Percentiles rank a stretch among this genome's conserved stretches.
These are phyloP conservation scores for Rachicladosporium sp. DNA, from an alignment of 2,329 filamentous ascomycete genomes.

Conservation along the genomic window DNA sequence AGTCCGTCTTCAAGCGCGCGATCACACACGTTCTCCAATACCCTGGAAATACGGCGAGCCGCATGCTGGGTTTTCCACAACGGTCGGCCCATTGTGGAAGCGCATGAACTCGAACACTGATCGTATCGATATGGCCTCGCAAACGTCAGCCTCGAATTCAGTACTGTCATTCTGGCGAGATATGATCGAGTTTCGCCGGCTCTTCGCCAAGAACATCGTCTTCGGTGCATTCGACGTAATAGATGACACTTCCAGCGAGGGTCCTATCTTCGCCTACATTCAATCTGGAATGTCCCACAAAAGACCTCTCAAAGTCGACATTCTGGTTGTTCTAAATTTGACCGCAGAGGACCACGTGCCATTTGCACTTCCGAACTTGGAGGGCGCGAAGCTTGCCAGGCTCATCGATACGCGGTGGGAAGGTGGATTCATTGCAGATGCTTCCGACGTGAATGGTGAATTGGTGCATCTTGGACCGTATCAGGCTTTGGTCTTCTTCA, in stretches of 20 bases:
- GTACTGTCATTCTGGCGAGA: conserved; percentile 11
- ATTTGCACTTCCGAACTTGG: conserved; percentile 6
- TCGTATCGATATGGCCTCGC: conserved; percentile 9
- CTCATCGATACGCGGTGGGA: too few species aligned
- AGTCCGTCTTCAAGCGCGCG: conserved; percentile 47
- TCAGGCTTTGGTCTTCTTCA: too few species aligned
- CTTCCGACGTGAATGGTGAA: too few species aligned
- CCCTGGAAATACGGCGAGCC: conserved; percentile 46
- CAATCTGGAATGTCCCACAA: conserved; percentile 4
- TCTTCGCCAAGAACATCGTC: conserved; percentile 7
- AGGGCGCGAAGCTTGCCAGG: too few species aligned
- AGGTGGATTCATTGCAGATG: too few species aligned
- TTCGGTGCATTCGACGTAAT: conserved; percentile 11
- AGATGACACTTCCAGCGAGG: conserved; percentile 4
- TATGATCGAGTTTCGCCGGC: conserved; percentile 8
- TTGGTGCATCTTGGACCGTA: too few species aligned
- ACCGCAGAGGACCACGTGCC: conserved; percentile 5
- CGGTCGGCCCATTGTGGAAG: conserved; percentile 7
- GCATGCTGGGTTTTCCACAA: conserved; percentile 4
- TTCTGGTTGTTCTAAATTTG: conserved; percentile 12
- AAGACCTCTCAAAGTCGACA: conserved; percentile 1
- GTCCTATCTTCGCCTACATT: conserved; percentile 10
- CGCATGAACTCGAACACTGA: conserved; percentile 12
- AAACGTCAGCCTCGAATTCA: conserved; percentile 4
- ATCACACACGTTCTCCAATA: conserved; percentile 59